These are phyloP conservation scores for Colletotrichum tropicale DNA, from an alignment of 2,329 filamentous ascomycete genomes.

Conservation along the genomic window DNA sequence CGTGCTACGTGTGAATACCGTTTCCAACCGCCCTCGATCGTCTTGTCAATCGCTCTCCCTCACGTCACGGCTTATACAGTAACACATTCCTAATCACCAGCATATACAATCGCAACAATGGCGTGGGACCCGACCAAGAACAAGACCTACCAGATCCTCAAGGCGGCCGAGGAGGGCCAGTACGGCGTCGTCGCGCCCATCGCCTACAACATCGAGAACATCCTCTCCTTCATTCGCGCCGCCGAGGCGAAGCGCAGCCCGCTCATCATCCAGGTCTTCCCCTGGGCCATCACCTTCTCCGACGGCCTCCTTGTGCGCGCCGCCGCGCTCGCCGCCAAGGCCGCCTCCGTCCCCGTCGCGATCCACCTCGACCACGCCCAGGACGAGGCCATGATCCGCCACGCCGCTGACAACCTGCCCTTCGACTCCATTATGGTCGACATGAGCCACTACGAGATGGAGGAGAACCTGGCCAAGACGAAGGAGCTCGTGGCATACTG, in stretches of 20 bases:
- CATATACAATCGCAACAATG: slow-evolving; percentile 8
- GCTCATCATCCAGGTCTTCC: slow-evolving; percentile 73
- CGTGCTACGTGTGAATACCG: background rate
- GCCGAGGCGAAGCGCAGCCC: slow-evolving; percentile 70
- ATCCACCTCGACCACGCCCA: slow-evolving; percentile 74
- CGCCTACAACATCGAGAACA: slow-evolving; percentile 70
- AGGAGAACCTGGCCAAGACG: slow-evolving; percentile 70
- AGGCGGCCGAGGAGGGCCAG: slow-evolving; percentile 54
- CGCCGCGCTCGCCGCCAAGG: slow-evolving; percentile 57
- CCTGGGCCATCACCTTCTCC: slow-evolving; percentile 71
- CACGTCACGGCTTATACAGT: background rate
- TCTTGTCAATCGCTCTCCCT: background rate
- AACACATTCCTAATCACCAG: background rate
- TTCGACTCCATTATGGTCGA: slow-evolving; percentile 81
- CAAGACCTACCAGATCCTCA: slow-evolving; percentile 46
- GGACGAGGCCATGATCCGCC: slow-evolving; percentile 60
- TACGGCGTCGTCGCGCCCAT: slow-evolving; percentile 61
- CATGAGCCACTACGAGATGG: slow-evolving; percentile 75
- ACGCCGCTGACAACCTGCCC: slow-evolving; percentile 56
- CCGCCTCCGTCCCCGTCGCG: slow-evolving; percentile 61
- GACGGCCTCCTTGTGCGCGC: slow-evolving; percentile 56
- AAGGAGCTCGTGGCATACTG: slow-evolving; percentile 65
- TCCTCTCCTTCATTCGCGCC: slow-evolving; percentile 69
- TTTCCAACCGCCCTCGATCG: background rate
- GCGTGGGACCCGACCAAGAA: slow-evolving; percentile 25